A percentile compares a stretch with the other conserved stretches of the same genome.
Evolutionary conservation across 495 filamentous ascomycete genomes (phyloP).

Genomic region (Penicillium chermesinum): DNA sequence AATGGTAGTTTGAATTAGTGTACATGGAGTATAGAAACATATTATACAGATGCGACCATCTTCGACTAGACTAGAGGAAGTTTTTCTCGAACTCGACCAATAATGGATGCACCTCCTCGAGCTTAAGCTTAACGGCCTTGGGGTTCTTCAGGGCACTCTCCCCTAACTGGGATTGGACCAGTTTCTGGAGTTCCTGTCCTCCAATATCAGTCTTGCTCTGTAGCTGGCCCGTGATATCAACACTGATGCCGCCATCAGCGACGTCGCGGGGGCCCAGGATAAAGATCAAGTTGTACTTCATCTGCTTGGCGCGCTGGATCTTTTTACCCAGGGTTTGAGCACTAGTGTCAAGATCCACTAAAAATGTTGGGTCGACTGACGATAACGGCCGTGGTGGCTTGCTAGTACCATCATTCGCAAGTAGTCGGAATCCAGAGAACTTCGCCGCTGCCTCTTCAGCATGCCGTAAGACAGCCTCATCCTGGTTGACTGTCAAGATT

Average conservation of each 20-base stretch:
- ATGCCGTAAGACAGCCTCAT: conserved; percentile 51
- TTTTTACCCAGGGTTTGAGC: conserved; percentile 60
- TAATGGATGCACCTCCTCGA: conserved; percentile 36
- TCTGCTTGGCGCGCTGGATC: conserved; percentile 63
- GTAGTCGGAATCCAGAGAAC: conserved; percentile 32
- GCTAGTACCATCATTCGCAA: conserved; percentile 17
- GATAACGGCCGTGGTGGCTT: conserved; percentile 29
- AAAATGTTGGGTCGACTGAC: conserved; percentile 47
- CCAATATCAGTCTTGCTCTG: conserved; percentile 34
- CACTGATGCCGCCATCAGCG: conserved; percentile 36
- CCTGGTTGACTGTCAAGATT: conserved; percentile 70
- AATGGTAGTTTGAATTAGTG: conserved; percentile 5
- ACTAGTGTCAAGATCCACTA: conserved; percentile 68
- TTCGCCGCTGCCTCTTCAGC: conserved; percentile 44
- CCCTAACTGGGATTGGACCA: conserved; percentile 28
- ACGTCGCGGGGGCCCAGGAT: conserved; percentile 62
- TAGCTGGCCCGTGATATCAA: conserved; percentile 45
- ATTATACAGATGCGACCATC: conserved; percentile 5
- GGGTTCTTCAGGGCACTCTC: conserved; percentile 31
- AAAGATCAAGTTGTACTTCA: conserved; percentile 69
- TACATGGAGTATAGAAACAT: conserved; percentile 10
- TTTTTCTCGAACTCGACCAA: conserved; percentile 38
- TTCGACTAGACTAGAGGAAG: conserved; percentile 20
- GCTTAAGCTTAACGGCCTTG: conserved; percentile 32
- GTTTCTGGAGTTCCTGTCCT: conserved; percentile 23